phyloP scores from a whole-genome alignment of 148 eudicot species.

The Rhododendron simsii region DNA sequence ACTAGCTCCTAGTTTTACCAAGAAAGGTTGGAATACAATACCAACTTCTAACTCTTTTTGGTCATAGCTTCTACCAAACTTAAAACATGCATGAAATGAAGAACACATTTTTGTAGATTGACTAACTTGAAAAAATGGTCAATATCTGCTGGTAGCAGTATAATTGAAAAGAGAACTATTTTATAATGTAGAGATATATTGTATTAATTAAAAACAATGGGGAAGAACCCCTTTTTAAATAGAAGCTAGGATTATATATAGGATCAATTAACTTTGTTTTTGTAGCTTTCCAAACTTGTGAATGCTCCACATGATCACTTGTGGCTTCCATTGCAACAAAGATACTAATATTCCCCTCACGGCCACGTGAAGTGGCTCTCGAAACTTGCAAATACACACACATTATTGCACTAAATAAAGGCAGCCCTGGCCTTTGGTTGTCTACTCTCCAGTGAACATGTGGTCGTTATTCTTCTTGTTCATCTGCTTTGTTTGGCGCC shows the following conservation, averaged over 20 bases:
- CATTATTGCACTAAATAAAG: not conserved
- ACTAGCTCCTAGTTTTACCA: not conserved
- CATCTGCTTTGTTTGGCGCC: not conserved
- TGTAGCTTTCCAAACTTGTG: not conserved
- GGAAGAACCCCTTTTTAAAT: not conserved
- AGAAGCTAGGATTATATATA: too few species aligned
- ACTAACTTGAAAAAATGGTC: not conserved
- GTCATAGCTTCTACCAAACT: not conserved
- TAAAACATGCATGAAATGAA: not conserved
- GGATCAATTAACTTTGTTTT: not conserved
- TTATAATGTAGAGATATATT: not conserved
- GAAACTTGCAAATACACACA: not conserved
- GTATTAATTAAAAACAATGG: not conserved
- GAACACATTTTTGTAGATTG: not conserved
- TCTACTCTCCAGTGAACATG: not conserved
- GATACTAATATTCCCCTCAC: not conserved
- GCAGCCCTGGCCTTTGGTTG: not conserved
- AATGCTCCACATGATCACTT: not conserved
- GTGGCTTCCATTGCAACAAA: not conserved
- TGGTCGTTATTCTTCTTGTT: not conserved
- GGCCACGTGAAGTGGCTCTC: not conserved
- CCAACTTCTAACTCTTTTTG: not conserved
- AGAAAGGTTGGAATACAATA: not conserved
- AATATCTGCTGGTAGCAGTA: not conserved
- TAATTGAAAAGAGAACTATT: not conserved